phyloP scores from a whole-genome alignment of 768 basidiomycete genomes.

The Hypholoma fasciculare region DNA sequence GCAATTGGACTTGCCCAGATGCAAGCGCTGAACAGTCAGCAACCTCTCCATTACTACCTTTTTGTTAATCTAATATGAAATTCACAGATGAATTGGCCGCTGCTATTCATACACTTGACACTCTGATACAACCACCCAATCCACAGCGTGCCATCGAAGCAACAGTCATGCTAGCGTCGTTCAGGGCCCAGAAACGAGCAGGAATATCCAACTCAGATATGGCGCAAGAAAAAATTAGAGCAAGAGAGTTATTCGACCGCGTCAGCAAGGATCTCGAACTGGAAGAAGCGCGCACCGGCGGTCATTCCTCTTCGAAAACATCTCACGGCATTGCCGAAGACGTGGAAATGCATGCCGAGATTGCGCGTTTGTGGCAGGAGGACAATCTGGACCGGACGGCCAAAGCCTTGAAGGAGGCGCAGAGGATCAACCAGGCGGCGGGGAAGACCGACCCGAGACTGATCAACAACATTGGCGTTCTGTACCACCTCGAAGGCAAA shows the following conservation, averaged over 20 bases:
- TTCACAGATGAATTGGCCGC: constrained; percentile 74
- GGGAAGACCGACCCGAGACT: constrained; percentile 63
- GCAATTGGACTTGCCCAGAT: constrained; percentile 86
- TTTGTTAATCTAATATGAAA: background rate
- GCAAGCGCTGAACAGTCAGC: constrained; percentile 76
- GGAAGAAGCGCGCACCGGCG: constrained; percentile 50
- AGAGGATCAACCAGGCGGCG: constrained; percentile 56
- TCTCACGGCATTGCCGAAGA: constrained; percentile 70
- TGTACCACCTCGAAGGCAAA: constrained; percentile 71
- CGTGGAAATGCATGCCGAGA: constrained; percentile 86
- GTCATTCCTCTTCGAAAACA: constrained; percentile 35
- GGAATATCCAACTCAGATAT: constrained; percentile 76
- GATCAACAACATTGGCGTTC: constrained; percentile 77
- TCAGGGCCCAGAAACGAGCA: constrained; percentile 81
- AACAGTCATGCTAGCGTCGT: constrained; percentile 83
- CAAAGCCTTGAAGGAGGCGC: constrained; percentile 73
- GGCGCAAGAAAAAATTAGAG: constrained; percentile 66
- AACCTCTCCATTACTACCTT: background rate
- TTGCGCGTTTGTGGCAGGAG: constrained; percentile 86
- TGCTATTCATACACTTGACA: constrained; percentile 85
- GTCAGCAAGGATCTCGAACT: constrained; percentile 65
- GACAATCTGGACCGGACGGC: constrained; percentile 75
- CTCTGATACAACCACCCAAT: constrained; percentile 66
- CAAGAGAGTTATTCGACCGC: constrained; percentile 82
- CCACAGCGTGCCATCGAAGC: constrained; percentile 77